A percentile compares a stretch with the other conserved stretches of the same genome.
Conservation (phyloP, 495 filamentous ascomycete genomes). For the Daldinia decipiens region DNA sequence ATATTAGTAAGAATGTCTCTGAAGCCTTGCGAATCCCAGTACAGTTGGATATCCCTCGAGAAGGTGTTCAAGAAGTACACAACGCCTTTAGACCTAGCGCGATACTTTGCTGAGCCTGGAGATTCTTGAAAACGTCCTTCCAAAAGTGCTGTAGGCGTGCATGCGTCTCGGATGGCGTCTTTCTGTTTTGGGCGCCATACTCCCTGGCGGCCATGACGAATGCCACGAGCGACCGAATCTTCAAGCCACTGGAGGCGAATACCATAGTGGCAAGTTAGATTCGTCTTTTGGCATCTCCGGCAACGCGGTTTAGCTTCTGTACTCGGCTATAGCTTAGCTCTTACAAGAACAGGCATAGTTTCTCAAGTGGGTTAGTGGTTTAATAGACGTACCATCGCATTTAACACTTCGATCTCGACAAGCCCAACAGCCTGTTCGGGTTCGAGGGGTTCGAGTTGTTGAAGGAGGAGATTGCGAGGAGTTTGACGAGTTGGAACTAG, state of each 20-base stretch:
- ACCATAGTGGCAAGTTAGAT: conserved; percentile 12
- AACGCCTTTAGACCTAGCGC: conserved; percentile 11
- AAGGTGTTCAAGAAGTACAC: conserved; percentile 14
- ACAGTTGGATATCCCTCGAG: conserved; percentile 4
- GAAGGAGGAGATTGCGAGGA: conserved; percentile 5
- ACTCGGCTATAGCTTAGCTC: conserved; percentile 6
- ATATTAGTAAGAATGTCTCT: background rate
- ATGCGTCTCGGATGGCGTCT: background rate
- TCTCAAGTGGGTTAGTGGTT: conserved; percentile 2
- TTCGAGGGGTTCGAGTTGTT: conserved; percentile 4
- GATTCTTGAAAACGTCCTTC: conserved; percentile 9
- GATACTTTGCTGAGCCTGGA: conserved; percentile 8
- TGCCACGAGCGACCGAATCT: conserved; percentile 15
- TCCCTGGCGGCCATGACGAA: conserved; percentile 14
- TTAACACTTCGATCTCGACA: conserved; percentile 23
- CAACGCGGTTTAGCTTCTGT: conserved; percentile 17
- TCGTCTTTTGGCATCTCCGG: conserved; percentile 14
- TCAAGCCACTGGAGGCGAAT: conserved; percentile 19
- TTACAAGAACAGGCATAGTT: background rate
- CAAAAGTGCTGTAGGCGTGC: background rate
- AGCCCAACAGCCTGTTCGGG: conserved; percentile 13
- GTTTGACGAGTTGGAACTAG: background rate
- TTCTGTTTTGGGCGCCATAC: conserved; percentile 11
- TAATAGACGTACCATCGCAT: conserved; percentile 12
- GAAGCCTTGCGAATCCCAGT: background rate